Percentiles rank a stretch among this genome's conserved stretches.
Evolutionary conservation across 352 stramenopile species (phyloP).

Genomic region (Globisporangium rhizosaccharum): DNA sequence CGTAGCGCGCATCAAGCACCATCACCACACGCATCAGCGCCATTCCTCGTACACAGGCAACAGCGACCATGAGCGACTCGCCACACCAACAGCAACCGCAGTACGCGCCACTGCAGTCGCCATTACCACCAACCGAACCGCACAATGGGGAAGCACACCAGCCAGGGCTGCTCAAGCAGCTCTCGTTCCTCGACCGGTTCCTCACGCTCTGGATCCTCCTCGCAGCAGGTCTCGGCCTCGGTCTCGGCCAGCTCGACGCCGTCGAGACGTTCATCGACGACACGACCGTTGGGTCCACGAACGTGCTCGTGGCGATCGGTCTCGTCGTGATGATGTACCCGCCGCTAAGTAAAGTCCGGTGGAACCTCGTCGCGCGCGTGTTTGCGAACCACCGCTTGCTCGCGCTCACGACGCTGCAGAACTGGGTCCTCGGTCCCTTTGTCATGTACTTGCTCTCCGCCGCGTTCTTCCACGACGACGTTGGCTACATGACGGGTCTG

Average conservation of each 20-base stretch:
- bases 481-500: conserved; percentile 54
- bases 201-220: conserved; percentile 60
- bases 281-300: conserved; percentile 42
- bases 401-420: conserved; percentile 45
- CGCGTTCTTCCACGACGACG: conserved; percentile 39
- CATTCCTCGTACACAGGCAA: too few relatives aligned
- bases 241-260: conserved; percentile 31
- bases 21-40: too few relatives aligned
- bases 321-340: conserved; percentile 65
- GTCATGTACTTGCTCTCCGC: conserved; percentile 53
- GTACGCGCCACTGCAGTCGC: too few relatives aligned
- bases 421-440: conserved; percentile 52
- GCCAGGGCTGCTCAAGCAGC: conserved; percentile 3
- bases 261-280: conserved; percentile 38
- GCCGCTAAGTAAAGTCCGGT: conserved; percentile 45
- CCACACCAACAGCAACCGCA: too few relatives aligned
- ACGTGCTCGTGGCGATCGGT: conserved; percentile 44
- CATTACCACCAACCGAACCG: too few relatives aligned
- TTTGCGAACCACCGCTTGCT: conserved; percentile 48
- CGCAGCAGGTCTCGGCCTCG: conserved; percentile 30
- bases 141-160: too few relatives aligned
- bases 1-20: too few relatives aligned
- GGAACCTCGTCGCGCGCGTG: conserved; percentile 29
- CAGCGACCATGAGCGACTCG: too few relatives aligned
- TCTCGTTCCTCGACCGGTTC: conserved; percentile 49